These are phyloP conservation scores for Polygonum aviculare DNA, from an alignment of 148 eudicot genomes.

Conservation along the genomic window DNA sequence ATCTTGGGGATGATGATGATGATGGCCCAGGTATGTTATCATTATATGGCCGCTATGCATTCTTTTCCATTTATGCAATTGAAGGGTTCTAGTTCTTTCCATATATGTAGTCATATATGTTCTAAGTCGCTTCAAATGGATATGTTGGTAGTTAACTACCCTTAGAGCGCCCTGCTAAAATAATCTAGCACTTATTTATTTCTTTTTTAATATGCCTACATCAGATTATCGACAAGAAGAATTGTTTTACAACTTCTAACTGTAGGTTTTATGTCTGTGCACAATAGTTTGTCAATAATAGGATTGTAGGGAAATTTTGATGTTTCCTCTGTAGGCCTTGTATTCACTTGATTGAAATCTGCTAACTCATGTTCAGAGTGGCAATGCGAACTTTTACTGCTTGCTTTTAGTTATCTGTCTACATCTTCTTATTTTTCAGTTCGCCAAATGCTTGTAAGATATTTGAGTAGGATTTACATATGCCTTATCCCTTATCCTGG, in stretches of 20 bases:
- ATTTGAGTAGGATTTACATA: not conserved
- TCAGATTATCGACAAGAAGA: not conserved
- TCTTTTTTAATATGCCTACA: not conserved
- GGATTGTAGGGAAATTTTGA: not conserved
- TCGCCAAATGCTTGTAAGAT: not conserved
- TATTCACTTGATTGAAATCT: not conserved
- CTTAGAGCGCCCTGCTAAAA: not conserved
- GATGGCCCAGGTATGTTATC: conserved; percentile 68
- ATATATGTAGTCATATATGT: not conserved
- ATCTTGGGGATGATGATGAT: conserved; percentile 76
- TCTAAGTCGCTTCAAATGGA: not conserved
- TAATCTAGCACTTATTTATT: not conserved
- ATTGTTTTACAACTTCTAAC: not conserved
- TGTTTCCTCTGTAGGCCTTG: not conserved
- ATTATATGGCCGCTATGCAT: not conserved
- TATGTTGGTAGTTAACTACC: not conserved
- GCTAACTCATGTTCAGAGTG: not conserved
- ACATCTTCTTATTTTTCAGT: not conserved
- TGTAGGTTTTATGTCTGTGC: not conserved
- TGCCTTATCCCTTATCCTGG: not conserved
- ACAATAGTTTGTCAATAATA: not conserved
- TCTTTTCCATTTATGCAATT: not conserved
- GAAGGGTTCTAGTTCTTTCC: not conserved
- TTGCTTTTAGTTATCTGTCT: not conserved
- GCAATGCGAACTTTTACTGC: not conserved